These are phyloP conservation scores for Panus rudis DNA, from an alignment of 768 basidiomycete species.

Conservation along the genomic window DNA sequence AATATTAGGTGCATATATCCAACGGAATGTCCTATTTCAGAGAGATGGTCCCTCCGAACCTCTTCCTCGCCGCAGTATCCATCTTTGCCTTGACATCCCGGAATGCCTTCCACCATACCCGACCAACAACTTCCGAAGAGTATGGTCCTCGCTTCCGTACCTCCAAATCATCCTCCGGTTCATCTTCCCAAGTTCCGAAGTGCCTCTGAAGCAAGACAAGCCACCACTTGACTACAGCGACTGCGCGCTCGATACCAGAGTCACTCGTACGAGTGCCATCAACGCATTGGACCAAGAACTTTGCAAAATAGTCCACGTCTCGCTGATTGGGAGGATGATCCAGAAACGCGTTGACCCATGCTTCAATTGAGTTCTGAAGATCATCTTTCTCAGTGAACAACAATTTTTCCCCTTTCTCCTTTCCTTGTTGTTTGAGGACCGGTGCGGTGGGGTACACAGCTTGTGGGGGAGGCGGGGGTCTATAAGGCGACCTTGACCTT, in stretches of 20 bases:
- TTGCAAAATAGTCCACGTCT: slow-evolving; percentile 71
- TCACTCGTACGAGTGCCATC: slow-evolving; percentile 50
- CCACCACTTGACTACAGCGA: slow-evolving; percentile 81
- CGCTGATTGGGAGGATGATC: slow-evolving; percentile 58
- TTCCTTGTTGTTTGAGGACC: slow-evolving; percentile 49
- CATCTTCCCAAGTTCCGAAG: slow-evolving; percentile 53
- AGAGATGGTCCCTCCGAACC: slow-evolving; percentile 67
- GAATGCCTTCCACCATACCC: slow-evolving; percentile 81
- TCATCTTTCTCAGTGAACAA: slow-evolving; percentile 61
- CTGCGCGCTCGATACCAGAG: slow-evolving; percentile 60
- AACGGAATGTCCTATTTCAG: too few relatives aligned
- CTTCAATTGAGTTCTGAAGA: slow-evolving; percentile 62
- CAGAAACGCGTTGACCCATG: slow-evolving; percentile 66
- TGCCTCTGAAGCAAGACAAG: slow-evolving; percentile 55
- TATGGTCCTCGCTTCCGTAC: slow-evolving; percentile 18
- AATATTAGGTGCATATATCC: too few relatives aligned
- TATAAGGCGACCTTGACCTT: slow-evolving; percentile 24
- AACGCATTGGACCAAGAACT: slow-evolving; percentile 63
- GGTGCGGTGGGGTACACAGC: slow-evolving; percentile 46
- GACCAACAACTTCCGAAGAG: slow-evolving; percentile 41
- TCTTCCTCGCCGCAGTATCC: slow-evolving; percentile 55
- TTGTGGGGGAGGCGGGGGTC: slow-evolving; percentile 43
- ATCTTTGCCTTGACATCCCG: slow-evolving; percentile 59
- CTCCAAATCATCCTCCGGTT: slow-evolving; percentile 24
- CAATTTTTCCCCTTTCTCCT: slow-evolving; percentile 44